Percentiles rank a stretch among this genome's conserved stretches.
phyloP scores from a whole-genome alignment of 176 grass and related monocot genomes.

The Avena insularis region DNA sequence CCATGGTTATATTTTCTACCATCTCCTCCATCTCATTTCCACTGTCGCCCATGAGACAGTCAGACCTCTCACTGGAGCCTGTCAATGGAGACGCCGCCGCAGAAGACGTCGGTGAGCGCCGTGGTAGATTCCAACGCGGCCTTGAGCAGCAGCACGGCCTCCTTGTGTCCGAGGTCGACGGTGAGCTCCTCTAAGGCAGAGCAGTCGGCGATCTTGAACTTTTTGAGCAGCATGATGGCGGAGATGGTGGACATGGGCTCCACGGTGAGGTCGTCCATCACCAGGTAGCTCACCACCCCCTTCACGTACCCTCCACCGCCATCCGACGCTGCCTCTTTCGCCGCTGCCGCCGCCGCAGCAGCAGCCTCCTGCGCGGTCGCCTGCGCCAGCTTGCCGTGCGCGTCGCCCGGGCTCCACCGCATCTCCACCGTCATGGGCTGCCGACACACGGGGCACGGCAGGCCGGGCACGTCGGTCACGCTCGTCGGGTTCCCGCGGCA shows the following conservation, averaged over 20 bases:
- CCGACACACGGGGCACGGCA: conserved; percentile 47
- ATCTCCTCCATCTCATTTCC: background rate
- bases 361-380: conserved; percentile 28
- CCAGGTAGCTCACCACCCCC: conserved; percentile 56
- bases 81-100: conserved; percentile 51
- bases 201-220: conserved; percentile 60
- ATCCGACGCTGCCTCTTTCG: background rate
- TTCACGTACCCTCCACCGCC: conserved; percentile 56
- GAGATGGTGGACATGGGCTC: conserved; percentile 78
- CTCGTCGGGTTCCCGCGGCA: conserved; percentile 28
- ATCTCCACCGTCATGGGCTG: conserved; percentile 53
- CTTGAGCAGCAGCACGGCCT: conserved; percentile 62
- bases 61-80: conserved; percentile 11
- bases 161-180: conserved; percentile 33
- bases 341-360: background rate
- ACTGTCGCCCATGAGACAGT: background rate
- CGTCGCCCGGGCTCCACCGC: conserved; percentile 41
- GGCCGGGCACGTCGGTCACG: conserved; percentile 48
- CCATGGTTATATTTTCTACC: fast-evolving
- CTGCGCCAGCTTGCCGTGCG: conserved; percentile 29
- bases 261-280: conserved; percentile 73
- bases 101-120: conserved; percentile 65
- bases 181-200: conserved; percentile 50
- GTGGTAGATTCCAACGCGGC: conserved; percentile 51
- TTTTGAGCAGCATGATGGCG: conserved; percentile 66